These are phyloP conservation scores for Pichia sp. DNA, from an alignment of 1,139 yeast genomes.

Conservation along the genomic window DNA sequence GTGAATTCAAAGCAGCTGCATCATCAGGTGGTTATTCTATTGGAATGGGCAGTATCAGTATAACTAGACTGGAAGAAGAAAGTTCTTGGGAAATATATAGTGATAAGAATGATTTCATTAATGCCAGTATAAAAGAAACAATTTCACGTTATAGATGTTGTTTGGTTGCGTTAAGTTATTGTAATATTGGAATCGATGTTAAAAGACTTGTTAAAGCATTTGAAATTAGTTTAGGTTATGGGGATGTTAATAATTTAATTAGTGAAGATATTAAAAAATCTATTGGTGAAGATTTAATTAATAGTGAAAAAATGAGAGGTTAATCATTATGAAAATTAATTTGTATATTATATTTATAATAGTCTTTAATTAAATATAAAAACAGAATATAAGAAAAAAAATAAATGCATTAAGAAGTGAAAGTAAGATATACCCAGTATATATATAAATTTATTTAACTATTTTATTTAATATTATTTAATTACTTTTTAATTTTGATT, in stretches of 20 bases:
- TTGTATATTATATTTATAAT: background rate
- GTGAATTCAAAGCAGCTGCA: conserved; percentile 36
- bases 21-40: conserved; percentile 39
- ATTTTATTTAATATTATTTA: background rate
- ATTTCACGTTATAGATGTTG: conserved; percentile 85
- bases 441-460: too few species aligned
- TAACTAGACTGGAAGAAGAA: conserved; percentile 87
- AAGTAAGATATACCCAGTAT: background rate
- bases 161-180: conserved; percentile 67
- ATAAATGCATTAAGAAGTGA: background rate
- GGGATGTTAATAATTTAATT: conserved; percentile 65
- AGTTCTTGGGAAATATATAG: conserved; percentile 94
- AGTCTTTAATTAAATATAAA: background rate
- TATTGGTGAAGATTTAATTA: conserved; percentile 70
- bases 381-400: background rate
- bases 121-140: conserved; percentile 56
- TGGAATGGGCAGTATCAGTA: conserved; percentile 58
- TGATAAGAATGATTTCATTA: conserved; percentile 74
- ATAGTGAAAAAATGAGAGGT: conserved; percentile 70
- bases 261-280: conserved; percentile 69
- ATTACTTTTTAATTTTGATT: background rate
- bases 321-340: conserved; percentile 1
- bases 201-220: conserved; percentile 73
- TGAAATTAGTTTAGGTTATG: conserved; percentile 80
- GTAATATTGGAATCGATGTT: conserved; percentile 84